A percentile compares a stretch with the other conserved stretches of the same genome.
phyloP scores from a whole-genome alignment of 1,284 basidiomycete genomes.

The Boletellus deceptivus region DNA sequence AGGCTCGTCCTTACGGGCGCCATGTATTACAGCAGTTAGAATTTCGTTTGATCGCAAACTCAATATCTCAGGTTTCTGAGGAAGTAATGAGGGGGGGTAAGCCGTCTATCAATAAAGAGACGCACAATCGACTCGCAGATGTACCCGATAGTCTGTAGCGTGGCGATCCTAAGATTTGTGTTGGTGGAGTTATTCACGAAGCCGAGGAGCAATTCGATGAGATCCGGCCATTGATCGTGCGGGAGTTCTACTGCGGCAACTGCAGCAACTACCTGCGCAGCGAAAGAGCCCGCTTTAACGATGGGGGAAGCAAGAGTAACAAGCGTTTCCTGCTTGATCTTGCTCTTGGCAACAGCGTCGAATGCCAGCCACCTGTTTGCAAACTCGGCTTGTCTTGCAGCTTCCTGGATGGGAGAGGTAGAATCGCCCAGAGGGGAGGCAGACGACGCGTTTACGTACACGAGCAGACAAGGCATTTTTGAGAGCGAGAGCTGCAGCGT shows the following conservation, averaged over 20 bases:
- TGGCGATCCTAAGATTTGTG: constrained; percentile 80
- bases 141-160: constrained; percentile 94
- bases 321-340: constrained; percentile 89
- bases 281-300: constrained; percentile 79
- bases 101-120: constrained; percentile 23
- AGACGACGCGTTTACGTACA: constrained; percentile 51
- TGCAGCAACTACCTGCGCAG: constrained; percentile 92
- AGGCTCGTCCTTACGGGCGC: constrained; percentile 94
- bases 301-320: constrained; percentile 76
- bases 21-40: constrained; percentile 97
- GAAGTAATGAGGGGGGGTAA: constrained; percentile 14
- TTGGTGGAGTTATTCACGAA: constrained; percentile 84
- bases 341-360: constrained; percentile 63
- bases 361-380: constrained; percentile 81
- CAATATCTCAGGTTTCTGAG: constrained; percentile 87
- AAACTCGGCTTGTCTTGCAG: constrained; percentile 73
- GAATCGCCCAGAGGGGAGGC: constrained; percentile 6
- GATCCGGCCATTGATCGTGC: constrained; percentile 82
- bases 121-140: constrained; percentile 95
- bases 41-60: constrained; percentile 94
- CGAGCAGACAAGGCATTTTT: constrained; percentile 94
- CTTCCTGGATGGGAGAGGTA: constrained; percentile 54
- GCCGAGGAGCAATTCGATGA: constrained; percentile 85
- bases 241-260: constrained; percentile 94
- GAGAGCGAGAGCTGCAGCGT: constrained; percentile 93